Percentiles rank a stretch among this genome's conserved stretches.
phyloP scores from a whole-genome alignment of 2,329 filamentous ascomycete genomes.

The Alternaria sp. region DNA sequence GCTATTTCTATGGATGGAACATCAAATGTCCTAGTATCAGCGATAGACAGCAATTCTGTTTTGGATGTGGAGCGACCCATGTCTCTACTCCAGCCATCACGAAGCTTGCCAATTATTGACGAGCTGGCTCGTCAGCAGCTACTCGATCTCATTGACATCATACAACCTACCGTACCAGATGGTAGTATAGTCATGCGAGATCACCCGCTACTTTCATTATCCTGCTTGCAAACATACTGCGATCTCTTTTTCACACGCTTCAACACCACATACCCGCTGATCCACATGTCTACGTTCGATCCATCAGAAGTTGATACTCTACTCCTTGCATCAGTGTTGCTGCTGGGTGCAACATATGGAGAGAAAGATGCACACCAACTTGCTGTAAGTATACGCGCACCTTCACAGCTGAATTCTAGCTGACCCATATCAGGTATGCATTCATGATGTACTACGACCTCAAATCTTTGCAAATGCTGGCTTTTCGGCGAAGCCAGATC shows the following conservation, averaged over 20 bases:
- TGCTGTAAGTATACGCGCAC: conserved; percentile 52
- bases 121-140: conserved; percentile 54
- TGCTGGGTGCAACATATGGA: conserved; percentile 69
- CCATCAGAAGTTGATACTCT: conserved; percentile 60
- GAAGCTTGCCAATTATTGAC: conserved; percentile 50
- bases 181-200: conserved; percentile 57
- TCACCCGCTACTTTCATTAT: conserved; percentile 61
- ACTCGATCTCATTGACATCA: conserved; percentile 61
- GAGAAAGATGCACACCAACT: conserved; percentile 67
- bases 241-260: conserved; percentile 69
- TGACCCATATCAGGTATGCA: conserved; percentile 56
- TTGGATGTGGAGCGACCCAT: conserved; percentile 44
- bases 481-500: conserved; percentile 66
- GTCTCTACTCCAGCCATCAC: conserved; percentile 45
- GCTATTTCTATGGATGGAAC: neutral
- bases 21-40: neutral
- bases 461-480: conserved; percentile 66
- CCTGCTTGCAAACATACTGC: conserved; percentile 63
- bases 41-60: neutral
- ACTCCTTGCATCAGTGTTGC: conserved; percentile 62
- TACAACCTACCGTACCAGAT: conserved; percentile 59
- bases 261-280: conserved; percentile 67
- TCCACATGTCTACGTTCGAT: conserved; percentile 67
- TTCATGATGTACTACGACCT: conserved; percentile 67
- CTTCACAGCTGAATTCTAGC: neutral